Evolutionary conservation across 192 early-diverging fungal species (phyloP), one percentile per base, ranked within the genome.

Genomic region (Umbelopsis vinacea): DNA sequence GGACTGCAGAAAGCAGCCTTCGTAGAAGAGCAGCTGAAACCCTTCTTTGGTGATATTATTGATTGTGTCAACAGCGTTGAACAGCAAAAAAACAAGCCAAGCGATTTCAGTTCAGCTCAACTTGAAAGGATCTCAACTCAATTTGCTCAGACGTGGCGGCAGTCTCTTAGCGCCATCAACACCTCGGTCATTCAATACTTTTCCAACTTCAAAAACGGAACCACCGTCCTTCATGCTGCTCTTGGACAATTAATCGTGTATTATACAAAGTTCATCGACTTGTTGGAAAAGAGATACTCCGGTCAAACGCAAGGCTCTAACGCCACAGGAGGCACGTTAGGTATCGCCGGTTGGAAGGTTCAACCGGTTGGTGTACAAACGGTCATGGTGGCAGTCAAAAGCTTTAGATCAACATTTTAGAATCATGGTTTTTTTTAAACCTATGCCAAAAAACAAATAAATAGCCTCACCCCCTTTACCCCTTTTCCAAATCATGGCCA

Each of bases 331-430:
- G 26, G 50, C 23, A 52, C 69, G 12, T 50, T 54, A 19, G 69
- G 69, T 26, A 70, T 70, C 19, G 46, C 70, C 52, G 46, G 83
- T 79, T 40, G 79, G 68, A 75, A 74, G 43, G 53, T 77, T 19
- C 90, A 90, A 63, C 96, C 97, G 9, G 91, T 97, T 0, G 93
- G 92, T 45, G 79, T 97, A 46, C 96, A 99, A 72, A 94, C 89
- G 19, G 93, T 99, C 15, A 93, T 98, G 92, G 92, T 96, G 0
- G 97, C 98, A 75, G 92, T 98, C 73, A 99, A 98, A 81, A 96
- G 96, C 81, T 98, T 92, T 76, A 80, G 86, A 69, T 89, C 85
- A 55, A 87, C 84, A 46, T 90, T 90, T 78, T 88, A 74, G 74
- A 72, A 43, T 43, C 8, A 3, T 29, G 29, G 29, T 29, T 43